A percentile compares a stretch with the other conserved stretches of the same genome.
Conservation (phyloP, 345 rosid species). For the Geranium brycei region DNA sequence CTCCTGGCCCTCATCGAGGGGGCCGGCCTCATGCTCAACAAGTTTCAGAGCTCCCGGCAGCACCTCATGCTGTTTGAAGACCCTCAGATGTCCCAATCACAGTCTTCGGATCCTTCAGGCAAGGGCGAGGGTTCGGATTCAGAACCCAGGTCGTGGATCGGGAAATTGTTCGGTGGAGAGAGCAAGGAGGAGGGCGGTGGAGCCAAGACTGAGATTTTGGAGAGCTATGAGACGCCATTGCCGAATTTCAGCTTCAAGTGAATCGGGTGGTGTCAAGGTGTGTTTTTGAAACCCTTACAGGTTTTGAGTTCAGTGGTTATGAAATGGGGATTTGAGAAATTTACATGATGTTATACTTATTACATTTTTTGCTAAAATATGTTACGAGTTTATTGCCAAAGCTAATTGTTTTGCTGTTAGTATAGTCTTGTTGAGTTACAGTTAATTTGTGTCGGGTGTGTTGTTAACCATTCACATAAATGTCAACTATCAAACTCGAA, state of each 20-base stretch:
- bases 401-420: too few species aligned
- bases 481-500: too few species aligned
- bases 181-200: conserved; percentile 33
- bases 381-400: too few species aligned
- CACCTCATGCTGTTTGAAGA: conserved; percentile 32
- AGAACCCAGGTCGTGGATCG: conserved; percentile 17
- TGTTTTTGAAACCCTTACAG: too few species aligned
- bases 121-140: conserved; percentile 1
- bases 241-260: conserved; percentile 54
- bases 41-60: conserved; percentile 23
- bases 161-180: conserved; percentile 36
- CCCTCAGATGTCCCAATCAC: conserved; percentile 14
- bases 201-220: conserved; percentile 51
- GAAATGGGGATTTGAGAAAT: too few species aligned
- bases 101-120: conserved; percentile 11
- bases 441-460: conserved; percentile 4
- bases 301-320: too few species aligned
- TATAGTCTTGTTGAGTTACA: too few species aligned
- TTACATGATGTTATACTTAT: too few species aligned
- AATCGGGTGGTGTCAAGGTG: conserved; percentile 1
- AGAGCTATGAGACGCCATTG: conserved; percentile 61
- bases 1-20: conserved; percentile 61
- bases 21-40: conserved; percentile 45
- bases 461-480: too few species aligned
- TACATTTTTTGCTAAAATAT: too few species aligned